phyloP scores from a whole-genome alignment of 306 rosid species.

The Malus sieversii region DNA sequence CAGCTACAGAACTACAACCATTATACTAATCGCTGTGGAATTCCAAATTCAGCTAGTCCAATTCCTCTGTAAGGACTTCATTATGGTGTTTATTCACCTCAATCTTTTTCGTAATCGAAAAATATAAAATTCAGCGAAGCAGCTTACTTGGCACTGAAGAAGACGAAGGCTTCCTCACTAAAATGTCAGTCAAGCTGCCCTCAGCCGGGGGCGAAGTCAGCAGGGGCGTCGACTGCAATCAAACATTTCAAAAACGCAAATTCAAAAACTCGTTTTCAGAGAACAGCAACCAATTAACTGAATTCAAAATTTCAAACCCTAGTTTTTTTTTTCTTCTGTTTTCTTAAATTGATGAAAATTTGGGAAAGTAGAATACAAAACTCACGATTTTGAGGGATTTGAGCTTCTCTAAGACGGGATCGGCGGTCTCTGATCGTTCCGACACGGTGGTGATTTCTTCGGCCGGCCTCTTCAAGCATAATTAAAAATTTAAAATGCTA shows the following conservation, averaged over 20 bases:
- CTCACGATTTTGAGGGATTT: slow-evolving; percentile 69
- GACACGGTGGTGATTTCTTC: slow-evolving; percentile 82
- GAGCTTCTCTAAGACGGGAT: slow-evolving; percentile 64
- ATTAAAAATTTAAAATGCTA: not conserved
- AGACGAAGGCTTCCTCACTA: slow-evolving; percentile 73
- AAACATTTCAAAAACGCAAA: slow-evolving; percentile 1
- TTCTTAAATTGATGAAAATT: not conserved
- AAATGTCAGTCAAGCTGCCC: slow-evolving; percentile 78
- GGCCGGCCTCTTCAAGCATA: slow-evolving; percentile 31
- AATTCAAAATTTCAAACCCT: slow-evolving; percentile 2
- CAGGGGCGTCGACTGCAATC: slow-evolving; percentile 67
- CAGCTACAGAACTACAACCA: not conserved
- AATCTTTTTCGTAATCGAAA: not conserved
- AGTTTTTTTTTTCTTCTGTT: not conserved
- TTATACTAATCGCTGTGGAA: not conserved
- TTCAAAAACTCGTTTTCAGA: not conserved
- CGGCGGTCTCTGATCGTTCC: slow-evolving; percentile 51
- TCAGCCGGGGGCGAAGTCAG: slow-evolving; percentile 67
- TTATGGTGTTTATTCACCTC: not conserved
- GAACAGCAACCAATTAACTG: not conserved
- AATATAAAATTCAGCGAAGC: not conserved
- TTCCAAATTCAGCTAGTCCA: not conserved
- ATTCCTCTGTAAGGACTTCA: not conserved
- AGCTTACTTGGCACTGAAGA: slow-evolving; percentile 52
- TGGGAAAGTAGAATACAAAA: not conserved